These are phyloP conservation scores for Crotalaria pallida DNA, from an alignment of 306 rosid species.

Conservation along the genomic window DNA sequence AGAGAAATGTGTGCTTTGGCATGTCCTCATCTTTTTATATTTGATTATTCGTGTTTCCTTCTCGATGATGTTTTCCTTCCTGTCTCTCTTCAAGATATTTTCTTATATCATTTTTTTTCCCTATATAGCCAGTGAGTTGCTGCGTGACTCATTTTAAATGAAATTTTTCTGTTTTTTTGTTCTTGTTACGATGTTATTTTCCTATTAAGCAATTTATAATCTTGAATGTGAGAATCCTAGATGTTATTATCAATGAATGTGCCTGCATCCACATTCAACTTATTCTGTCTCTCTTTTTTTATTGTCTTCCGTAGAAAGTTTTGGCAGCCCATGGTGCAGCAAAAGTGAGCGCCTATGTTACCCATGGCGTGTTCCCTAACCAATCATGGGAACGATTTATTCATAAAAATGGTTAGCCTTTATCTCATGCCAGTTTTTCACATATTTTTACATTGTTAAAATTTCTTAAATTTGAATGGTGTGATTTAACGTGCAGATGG, in stretches of 20 bases:
- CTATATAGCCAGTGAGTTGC: too few relatives aligned
- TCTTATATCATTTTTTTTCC: too few relatives aligned
- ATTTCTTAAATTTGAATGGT: neutral
- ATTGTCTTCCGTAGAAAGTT: constrained; percentile 56
- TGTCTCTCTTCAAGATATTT: too few relatives aligned
- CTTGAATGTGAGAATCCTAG: neutral
- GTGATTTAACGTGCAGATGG: constrained; percentile 30
- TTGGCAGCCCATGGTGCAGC: constrained; percentile 86
- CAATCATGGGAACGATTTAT: constrained; percentile 73
- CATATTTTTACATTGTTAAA: neutral
- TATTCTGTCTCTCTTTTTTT: neutral
- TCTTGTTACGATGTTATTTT: too few relatives aligned
- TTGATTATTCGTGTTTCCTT: neutral
- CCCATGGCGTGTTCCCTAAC: constrained; percentile 92
- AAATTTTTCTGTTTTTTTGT: constrained; percentile 35
- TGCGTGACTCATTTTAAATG: too few relatives aligned
- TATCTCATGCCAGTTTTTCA: neutral
- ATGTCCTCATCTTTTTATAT: neutral
- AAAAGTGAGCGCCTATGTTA: constrained; percentile 88
- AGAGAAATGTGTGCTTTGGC: neutral
- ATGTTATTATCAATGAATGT: neutral
- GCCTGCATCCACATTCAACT: neutral
- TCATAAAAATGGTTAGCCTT: constrained; percentile 58
- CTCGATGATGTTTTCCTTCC: too few relatives aligned
- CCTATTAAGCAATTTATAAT: constrained; percentile 21